Evolutionary conservation across 169 alveolate species (phyloP).

Genomic region (Eimeria mitis): DNA sequence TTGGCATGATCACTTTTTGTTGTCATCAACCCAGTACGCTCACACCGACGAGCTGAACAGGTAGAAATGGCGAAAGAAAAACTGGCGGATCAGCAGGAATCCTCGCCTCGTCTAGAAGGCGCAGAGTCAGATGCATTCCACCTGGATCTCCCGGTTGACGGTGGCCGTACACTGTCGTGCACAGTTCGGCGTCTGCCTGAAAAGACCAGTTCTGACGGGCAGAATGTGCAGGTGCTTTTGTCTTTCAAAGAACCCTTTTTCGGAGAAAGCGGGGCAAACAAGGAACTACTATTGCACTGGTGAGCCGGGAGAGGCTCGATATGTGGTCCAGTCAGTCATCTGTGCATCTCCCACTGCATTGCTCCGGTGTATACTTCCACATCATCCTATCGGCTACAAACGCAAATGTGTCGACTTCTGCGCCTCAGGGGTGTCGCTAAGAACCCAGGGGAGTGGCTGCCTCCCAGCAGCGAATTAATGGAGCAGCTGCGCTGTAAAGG

Average conservation of each 20-base stretch:
- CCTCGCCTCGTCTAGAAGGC: slow-evolving; percentile 22
- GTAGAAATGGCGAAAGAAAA: slow-evolving; percentile 15
- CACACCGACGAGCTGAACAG: slow-evolving; percentile 17
- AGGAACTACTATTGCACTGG: slow-evolving; percentile 79
- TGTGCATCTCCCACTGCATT: background rate
- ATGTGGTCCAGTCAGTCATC: background rate
- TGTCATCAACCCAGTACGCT: background rate
- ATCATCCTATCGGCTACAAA: too few relatives aligned
- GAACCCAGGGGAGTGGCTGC: slow-evolving; percentile 72
- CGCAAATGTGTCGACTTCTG: background rate
- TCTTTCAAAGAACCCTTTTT: slow-evolving; percentile 72
- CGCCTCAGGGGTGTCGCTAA: slow-evolving; percentile 75
- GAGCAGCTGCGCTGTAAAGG: slow-evolving; percentile 18
- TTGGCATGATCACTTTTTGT: background rate
- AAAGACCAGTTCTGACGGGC: background rate
- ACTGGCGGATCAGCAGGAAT: background rate
- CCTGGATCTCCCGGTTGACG: slow-evolving; percentile 71
- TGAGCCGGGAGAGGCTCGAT: background rate
- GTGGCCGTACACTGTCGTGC: slow-evolving; percentile 72
- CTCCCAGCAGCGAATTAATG: slow-evolving; percentile 28
- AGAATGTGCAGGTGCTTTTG: slow-evolving; percentile 61
- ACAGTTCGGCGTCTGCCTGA: slow-evolving; percentile 47
- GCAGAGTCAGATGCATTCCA: slow-evolving; percentile 34
- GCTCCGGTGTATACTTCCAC: background rate
- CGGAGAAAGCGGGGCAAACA: background rate